Evolutionary conservation across 306 rosid species (phyloP).

Genomic region (Gleditsia sinensis): DNA sequence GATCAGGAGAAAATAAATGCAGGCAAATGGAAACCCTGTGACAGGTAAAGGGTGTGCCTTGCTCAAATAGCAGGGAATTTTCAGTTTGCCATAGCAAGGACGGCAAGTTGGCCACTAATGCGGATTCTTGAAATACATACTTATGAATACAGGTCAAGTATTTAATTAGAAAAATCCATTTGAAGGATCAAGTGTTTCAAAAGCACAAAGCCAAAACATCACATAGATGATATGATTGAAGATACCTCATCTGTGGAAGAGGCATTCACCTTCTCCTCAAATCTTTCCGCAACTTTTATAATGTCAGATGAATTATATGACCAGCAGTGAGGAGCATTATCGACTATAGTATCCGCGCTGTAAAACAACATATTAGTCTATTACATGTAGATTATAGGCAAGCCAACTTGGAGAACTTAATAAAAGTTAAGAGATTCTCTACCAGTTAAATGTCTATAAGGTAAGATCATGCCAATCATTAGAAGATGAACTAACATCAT

Average conservation of each 20-base stretch:
- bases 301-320: not conserved
- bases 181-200: not conserved
- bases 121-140: not conserved
- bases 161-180: not conserved
- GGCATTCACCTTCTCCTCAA: not conserved
- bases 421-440: not conserved
- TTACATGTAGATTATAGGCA: slow-evolving; percentile 16
- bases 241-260: slow-evolving; percentile 37
- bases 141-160: not conserved
- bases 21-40: not conserved
- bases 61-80: not conserved
- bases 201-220: not conserved
- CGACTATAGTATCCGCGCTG: not conserved
- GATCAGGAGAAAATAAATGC: not conserved
- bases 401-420: not conserved
- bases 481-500: not conserved
- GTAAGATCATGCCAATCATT: slow-evolving; percentile 16
- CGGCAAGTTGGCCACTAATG: not conserved
- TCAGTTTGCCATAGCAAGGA: not conserved
- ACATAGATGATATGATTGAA: not conserved
- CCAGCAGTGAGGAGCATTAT: not conserved
- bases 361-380: not conserved
- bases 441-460: not conserved
- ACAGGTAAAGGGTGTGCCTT: not conserved
- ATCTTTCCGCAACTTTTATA: not conserved